Evolutionary conservation across 2,329 filamentous ascomycete genomes (phyloP).

Genomic region (Pyrenophora teres): DNA sequence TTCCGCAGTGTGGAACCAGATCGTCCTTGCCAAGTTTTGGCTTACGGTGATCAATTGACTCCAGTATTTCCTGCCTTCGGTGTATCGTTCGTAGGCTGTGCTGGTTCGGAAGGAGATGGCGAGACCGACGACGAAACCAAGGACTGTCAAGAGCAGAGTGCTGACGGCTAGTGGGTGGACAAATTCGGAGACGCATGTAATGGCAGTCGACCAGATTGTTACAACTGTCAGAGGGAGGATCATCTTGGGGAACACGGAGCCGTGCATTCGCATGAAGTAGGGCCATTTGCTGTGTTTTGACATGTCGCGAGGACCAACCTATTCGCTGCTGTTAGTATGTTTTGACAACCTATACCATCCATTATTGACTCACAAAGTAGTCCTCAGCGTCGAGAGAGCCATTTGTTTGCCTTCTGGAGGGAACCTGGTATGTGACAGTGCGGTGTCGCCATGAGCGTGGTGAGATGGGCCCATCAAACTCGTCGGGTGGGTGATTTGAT

Average conservation of each 20-base stretch:
- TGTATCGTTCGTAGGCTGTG: conserved; percentile 73
- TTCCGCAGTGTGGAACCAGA: conserved; percentile 79
- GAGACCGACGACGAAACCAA: conserved; percentile 81
- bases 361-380: conserved; percentile 59
- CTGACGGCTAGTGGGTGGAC: conserved; percentile 61
- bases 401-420: conserved; percentile 35
- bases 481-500: conserved; percentile 10
- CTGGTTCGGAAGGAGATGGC: conserved; percentile 77
- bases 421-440: conserved; percentile 32
- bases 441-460: conserved; percentile 42
- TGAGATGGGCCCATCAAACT: conserved; percentile 32
- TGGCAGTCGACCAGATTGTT: conserved; percentile 66
- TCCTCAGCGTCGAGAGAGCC: conserved; percentile 56
- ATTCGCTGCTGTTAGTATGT: conserved; percentile 11
- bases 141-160: conserved; percentile 73
- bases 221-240: conserved; percentile 70
- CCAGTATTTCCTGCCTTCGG: conserved; percentile 68
- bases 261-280: conserved; percentile 74
- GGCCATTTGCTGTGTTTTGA: conserved; percentile 78
- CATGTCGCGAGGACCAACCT: conserved; percentile 68
- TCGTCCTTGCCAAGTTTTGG: conserved; percentile 67
- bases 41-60: conserved; percentile 59
- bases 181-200: conserved; percentile 57
- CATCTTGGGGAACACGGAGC: conserved; percentile 75
- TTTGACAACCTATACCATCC: not conserved